Conservation (phyloP, 108 stramenopile species). For the Conticribra weissflogii region DNA sequence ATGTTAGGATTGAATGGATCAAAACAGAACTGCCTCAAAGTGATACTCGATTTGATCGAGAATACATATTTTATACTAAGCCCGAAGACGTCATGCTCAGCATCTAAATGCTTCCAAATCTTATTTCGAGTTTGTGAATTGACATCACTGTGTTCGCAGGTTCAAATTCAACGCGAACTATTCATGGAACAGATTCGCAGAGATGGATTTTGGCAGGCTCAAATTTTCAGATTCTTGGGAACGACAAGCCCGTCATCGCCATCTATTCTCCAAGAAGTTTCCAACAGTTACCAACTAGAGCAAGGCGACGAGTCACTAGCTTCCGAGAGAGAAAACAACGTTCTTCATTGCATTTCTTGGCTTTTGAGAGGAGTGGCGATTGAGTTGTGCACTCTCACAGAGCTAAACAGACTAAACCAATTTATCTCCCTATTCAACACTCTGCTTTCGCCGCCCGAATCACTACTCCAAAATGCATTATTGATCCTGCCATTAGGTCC, state of each 20-base stretch:
- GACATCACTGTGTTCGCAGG: neutral
- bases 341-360: conserved; percentile 72
- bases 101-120: conserved; percentile 70
- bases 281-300: conserved; percentile 27
- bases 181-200: conserved; percentile 33
- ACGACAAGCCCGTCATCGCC: conserved; percentile 19
- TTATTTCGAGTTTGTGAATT: conserved; percentile 56
- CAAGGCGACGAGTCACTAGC: conserved; percentile 37
- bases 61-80: conserved; percentile 44
- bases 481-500: conserved; percentile 41
- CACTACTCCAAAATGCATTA: conserved; percentile 37
- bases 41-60: conserved; percentile 59
- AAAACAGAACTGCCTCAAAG: conserved; percentile 59
- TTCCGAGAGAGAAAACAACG: conserved; percentile 38
- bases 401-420: conserved; percentile 6
- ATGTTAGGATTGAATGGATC: conserved; percentile 40
- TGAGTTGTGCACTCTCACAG: conserved; percentile 54
- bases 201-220: conserved; percentile 38
- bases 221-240: conserved; percentile 38
- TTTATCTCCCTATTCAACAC: conserved; percentile 37
- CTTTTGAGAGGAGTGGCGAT: conserved; percentile 67
- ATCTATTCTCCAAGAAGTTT: conserved; percentile 49
- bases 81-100: conserved; percentile 43
- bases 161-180: conserved; percentile 10
- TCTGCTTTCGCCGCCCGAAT: conserved; percentile 41